Percentiles rank a stretch among this genome's conserved stretches.
phyloP scores from a whole-genome alignment of 192 early-diverging fungal species.

The Backusella tuberculispora region DNA sequence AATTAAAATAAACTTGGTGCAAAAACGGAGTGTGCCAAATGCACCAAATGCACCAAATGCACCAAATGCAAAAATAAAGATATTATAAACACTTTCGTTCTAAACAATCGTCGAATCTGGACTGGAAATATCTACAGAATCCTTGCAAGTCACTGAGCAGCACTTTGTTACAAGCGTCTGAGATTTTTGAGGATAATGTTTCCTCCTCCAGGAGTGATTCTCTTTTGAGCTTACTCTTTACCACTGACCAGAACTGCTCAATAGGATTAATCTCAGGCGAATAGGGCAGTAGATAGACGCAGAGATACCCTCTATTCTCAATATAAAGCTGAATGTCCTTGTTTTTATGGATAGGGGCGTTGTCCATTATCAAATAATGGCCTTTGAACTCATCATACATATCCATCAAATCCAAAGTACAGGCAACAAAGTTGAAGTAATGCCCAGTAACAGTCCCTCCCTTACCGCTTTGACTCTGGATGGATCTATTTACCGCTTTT shows the following conservation, averaged over 20 bases:
- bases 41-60: too few relatives aligned
- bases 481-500: neutral
- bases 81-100: too few relatives aligned
- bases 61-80: too few relatives aligned
- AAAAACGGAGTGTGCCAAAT: too few relatives aligned
- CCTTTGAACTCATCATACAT: slow-evolving; percentile 21
- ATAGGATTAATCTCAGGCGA: neutral
- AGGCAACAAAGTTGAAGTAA: slow-evolving; percentile 13
- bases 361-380: slow-evolving; percentile 38
- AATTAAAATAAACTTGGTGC: too few relatives aligned
- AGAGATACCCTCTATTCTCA: neutral
- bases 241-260: neutral
- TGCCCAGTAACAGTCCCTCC: slow-evolving; percentile 5
- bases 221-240: too few relatives aligned
- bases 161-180: too few relatives aligned
- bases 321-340: neutral
- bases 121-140: too few relatives aligned
- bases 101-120: too few relatives aligned
- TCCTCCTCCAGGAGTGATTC: too few relatives aligned
- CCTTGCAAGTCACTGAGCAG: too few relatives aligned
- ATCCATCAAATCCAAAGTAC: slow-evolving; percentile 22
- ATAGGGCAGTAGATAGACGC: neutral
- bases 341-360: slow-evolving; percentile 20
- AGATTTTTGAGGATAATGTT: too few relatives aligned
- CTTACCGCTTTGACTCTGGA: neutral